phyloP scores from a whole-genome alignment of 2,329 filamentous ascomycete species.

The Tetracladium maxilliforme region DNA sequence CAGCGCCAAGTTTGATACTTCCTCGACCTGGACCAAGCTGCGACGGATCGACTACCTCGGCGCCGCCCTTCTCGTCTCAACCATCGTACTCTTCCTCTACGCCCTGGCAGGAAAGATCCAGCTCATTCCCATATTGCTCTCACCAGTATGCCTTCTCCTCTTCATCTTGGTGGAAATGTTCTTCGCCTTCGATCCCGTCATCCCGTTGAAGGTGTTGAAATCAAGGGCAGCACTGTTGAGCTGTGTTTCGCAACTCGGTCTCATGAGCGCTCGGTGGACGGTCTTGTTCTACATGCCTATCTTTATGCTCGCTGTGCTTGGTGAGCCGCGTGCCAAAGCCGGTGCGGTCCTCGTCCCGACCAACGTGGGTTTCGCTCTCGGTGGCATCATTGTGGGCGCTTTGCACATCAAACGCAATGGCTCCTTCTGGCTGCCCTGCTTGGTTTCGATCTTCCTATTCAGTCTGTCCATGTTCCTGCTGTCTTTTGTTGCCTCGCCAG shows the following conservation, averaged over 20 bases:
- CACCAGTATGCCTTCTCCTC: conserved; percentile 30
- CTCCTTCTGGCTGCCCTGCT: conserved; percentile 53
- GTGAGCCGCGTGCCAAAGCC: conserved; percentile 52
- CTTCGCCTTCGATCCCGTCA: conserved; percentile 53
- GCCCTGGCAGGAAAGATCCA: conserved; percentile 52
- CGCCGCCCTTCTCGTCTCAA: conserved; percentile 18
- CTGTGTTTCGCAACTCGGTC: conserved; percentile 58
- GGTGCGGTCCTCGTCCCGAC: conserved; percentile 70
- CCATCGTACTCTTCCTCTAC: conserved; percentile 60
- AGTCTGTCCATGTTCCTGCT: conserved; percentile 41
- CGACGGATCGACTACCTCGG: conserved; percentile 58
- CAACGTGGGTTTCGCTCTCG: conserved; percentile 63
- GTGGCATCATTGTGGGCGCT: conserved; percentile 58
- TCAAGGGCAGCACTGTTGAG: conserved; percentile 59
- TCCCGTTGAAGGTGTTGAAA: conserved; percentile 55
- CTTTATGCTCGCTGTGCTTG: conserved; percentile 63
- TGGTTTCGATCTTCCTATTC: conserved; percentile 49
- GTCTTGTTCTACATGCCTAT: conserved; percentile 71
- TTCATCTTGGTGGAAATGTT: conserved; percentile 51
- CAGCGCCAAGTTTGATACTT: conserved; percentile 10
- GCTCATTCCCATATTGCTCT: conserved; percentile 42
- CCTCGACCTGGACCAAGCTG: conserved; percentile 17
- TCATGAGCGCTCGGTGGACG: conserved; percentile 72
- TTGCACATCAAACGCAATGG: conserved; percentile 61
- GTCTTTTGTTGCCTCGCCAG: conserved; percentile 18